phyloP scores from a whole-genome alignment of 495 filamentous ascomycete genomes.

The Choiromyces venosus region DNA sequence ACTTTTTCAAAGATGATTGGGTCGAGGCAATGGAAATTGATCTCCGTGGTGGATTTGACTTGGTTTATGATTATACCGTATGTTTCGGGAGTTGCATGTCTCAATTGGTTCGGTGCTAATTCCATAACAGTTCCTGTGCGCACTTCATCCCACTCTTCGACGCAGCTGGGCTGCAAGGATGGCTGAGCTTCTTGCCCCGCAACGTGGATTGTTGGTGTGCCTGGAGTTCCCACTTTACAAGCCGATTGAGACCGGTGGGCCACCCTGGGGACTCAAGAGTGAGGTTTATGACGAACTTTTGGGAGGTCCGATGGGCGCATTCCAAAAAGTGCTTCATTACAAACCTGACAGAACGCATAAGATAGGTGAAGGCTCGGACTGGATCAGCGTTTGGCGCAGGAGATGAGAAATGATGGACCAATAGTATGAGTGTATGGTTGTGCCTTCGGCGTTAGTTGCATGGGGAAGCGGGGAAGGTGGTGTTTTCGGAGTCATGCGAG shows the following conservation, averaged over 20 bases:
- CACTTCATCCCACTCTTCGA: conserved; percentile 60
- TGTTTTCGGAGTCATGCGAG: neutral
- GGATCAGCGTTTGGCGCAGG: conserved; percentile 52
- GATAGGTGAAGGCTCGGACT: conserved; percentile 58
- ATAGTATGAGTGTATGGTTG: neutral
- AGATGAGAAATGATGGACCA: conserved; percentile 10
- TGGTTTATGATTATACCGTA: conserved; percentile 83
- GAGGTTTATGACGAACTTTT: conserved; percentile 58
- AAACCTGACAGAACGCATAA: conserved; percentile 65
- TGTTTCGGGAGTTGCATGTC: conserved; percentile 31
- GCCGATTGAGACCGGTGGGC: conserved; percentile 56
- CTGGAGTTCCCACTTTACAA: conserved; percentile 77
- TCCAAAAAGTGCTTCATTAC: conserved; percentile 57
- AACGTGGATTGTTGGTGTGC: conserved; percentile 62
- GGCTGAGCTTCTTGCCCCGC: conserved; percentile 56
- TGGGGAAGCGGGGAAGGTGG: conserved; percentile 1
- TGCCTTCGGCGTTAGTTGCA: neutral
- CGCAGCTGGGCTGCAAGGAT: conserved; percentile 66
- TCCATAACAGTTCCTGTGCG: conserved; percentile 66
- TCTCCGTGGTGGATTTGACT: conserved; percentile 58
- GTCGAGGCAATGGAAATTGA: conserved; percentile 45
- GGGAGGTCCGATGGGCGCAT: conserved; percentile 40
- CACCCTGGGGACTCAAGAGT: conserved; percentile 61
- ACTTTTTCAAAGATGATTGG: conserved; percentile 66
- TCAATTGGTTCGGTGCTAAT: neutral